Conservation (phyloP, 2,329 filamentous ascomycete species). For the Aureobasidium melanogenum region DNA sequence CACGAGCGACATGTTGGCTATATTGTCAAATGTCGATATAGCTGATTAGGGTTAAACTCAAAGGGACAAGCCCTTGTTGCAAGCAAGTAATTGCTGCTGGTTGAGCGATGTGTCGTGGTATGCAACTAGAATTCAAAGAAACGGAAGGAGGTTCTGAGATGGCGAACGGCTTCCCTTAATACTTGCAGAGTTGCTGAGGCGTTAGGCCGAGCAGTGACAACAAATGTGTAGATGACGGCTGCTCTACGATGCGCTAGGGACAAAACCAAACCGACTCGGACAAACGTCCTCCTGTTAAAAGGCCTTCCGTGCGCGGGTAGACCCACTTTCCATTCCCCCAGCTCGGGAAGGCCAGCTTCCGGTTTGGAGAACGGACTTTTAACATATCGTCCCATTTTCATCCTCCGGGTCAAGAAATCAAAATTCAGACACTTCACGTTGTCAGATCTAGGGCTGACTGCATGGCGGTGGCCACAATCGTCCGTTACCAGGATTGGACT, state of each 20-base stretch:
- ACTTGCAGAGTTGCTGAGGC: not conserved
- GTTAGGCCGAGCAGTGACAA: conserved; percentile 2
- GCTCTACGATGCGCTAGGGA: not conserved
- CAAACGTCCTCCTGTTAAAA: conserved; percentile 1
- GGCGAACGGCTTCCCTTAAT: conserved; percentile 1
- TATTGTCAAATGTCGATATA: not conserved
- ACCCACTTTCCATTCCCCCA: not conserved
- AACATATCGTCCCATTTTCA: not conserved
- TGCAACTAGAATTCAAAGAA: not conserved
- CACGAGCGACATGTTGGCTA: conserved; percentile 32
- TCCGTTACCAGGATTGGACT: not conserved
- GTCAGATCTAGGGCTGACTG: not conserved
- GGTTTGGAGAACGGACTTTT: no score
- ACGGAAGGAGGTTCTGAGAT: not conserved
- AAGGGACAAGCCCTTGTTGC: conserved; percentile 1
- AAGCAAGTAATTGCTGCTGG: not conserved
- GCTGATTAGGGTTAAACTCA: not conserved
- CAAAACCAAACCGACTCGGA: conserved; percentile 2
- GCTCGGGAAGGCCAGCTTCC: not conserved
- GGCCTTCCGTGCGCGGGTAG: not conserved
- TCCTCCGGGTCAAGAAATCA: not conserved
- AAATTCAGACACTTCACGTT: not conserved
- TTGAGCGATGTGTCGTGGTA: not conserved
- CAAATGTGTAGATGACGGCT: conserved; percentile 3
- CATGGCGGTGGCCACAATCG: not conserved